Conservation (phyloP, 2,329 filamentous ascomycete species). For the Fusarium haematococcum region DNA sequence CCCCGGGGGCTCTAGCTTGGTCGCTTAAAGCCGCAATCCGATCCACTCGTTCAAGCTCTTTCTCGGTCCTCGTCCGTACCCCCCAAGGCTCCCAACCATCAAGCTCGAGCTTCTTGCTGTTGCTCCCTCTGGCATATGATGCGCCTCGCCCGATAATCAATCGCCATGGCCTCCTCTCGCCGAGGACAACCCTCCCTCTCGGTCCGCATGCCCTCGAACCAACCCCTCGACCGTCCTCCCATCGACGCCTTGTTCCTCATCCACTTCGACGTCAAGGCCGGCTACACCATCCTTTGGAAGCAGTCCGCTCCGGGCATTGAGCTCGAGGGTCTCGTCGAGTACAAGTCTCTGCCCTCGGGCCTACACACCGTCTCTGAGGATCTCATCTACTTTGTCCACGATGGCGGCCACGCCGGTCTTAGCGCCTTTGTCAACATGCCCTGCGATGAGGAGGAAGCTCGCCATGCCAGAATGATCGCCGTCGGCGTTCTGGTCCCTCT, state of each 20-base stretch:
- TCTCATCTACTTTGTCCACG: conserved; percentile 93
- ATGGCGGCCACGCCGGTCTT: conserved; percentile 81
- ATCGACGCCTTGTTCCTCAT: conserved; percentile 88
- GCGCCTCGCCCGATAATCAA: conserved; percentile 43
- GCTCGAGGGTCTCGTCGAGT: conserved; percentile 91
- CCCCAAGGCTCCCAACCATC: background rate
- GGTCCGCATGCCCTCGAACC: conserved; percentile 48
- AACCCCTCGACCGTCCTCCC: conserved; percentile 49
- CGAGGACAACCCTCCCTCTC: conserved; percentile 55
- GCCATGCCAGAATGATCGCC: conserved; percentile 92
- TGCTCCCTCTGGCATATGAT: conserved; percentile 40
- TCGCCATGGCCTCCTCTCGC: conserved; percentile 55
- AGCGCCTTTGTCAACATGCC: conserved; percentile 91
- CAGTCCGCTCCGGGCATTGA: conserved; percentile 75
- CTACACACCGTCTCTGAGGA: conserved; percentile 90
- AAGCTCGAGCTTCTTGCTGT: conserved; percentile 4
- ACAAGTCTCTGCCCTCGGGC: conserved; percentile 94
- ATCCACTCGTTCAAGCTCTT: conserved; percentile 1
- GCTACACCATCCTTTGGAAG: conserved; percentile 93
- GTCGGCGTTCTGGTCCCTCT: conserved; percentile 90
- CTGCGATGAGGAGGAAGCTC: conserved; percentile 78
- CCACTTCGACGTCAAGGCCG: conserved; percentile 91
- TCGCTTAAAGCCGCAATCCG: background rate
- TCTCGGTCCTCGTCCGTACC: conserved; percentile 3
- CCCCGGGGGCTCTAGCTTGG: background rate